Evolutionary conservation across 2,329 filamentous ascomycete species (phyloP), one percentile per base, ranked within the genome.

Genomic region (Simplicillium aogashimaense): DNA sequence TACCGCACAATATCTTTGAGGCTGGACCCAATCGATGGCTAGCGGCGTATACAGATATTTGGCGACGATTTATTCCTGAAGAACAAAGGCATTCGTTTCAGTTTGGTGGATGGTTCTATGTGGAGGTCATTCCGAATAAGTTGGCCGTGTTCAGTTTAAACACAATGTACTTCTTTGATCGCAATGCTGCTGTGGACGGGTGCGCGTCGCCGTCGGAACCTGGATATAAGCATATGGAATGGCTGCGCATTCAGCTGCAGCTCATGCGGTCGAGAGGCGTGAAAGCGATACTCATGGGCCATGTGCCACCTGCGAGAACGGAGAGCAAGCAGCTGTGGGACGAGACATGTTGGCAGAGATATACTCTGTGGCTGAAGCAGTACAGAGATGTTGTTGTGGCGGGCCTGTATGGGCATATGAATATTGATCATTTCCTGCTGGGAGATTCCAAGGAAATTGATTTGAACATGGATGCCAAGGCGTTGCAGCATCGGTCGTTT

Each of bases 311-410:
- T 1, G 90, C 89, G 1, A 74, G 89, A 45, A 92, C 89, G 2
- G 73, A 78, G 29, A 83, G 79, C 62, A 97, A 97, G 68, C 76
- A 78, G 53, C 80, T 78, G 45, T 98, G 92, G 92, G 88, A 95
- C 49, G 90, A 97, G 67, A 88, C 85, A 0, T 98, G 92, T 64
- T 98, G 90, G 89, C 90, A 95, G 58, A 95, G 94, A 58, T 98
- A 95, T 61, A 84, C 87, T 0, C 66, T 97, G 4, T 97, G 89
- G 87, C 66, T 90, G 53, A 76, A 79, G 50, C 87, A 94, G 58
- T 98, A 88, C 60, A 83, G 92, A 29, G 92, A 98, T 58, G 82
- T 98, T 30, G 72, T 98, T 15, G 72, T 89, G 15, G 79, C 76
- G 11, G 79, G 78, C 18, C 55, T 94, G 6, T 98, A 84, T 54